Evolutionary conservation across 139 green algal species (phyloP), one percentile per base, ranked within the genome.

Genomic region (Eudorina sp.): DNA sequence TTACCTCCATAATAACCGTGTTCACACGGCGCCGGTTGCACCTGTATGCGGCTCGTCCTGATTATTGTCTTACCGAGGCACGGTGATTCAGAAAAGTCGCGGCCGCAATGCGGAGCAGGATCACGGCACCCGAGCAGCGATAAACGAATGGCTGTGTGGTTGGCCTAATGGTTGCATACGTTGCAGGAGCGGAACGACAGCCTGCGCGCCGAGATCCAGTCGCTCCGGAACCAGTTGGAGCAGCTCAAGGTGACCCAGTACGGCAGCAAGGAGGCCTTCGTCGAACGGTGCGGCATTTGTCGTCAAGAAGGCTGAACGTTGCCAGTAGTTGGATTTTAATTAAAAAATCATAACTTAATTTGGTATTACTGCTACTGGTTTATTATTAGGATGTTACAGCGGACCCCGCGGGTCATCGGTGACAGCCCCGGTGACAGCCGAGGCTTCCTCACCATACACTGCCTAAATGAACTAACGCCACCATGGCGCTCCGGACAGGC

Each of bases 111-210:
- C n/a, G n/a, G n/a, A n/a, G n/a, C n/a, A n/a, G n/a, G n/a, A n/a
- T n/a, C n/a, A n/a, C n/a, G n/a, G n/a, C n/a, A n/a, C n/a, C n/a
- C n/a, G n/a, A 25, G 8, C 4, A 29, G 11, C 74, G 8, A 29
- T 66, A 0, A 21, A 73, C n/a, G 8, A 9, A 25, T 18, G n/a
- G 5, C 6, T 13, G 34, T 31, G 4, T 4, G 9, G 4, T 69
- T 19, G 25, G 31, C 31, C 1, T 41, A 3, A 5, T 23, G 29
- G 45, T 25, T 23, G 4, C 23, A 14, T n/a, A n/a, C n/a, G n/a
- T n/a, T n/a, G 21, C 79, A 85, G 79, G 79, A 29, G 5, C 80
- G 80, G n/a, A 86, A 86, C 60, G 45, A 5, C 41, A 14, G 41
- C 5, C 43, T 86, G 60, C 60, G 80, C 3, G 5, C n/a, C 16